phyloP scores from a whole-genome alignment of 2,329 filamentous ascomycete species.

The Xenoacremonium recifei region DNA sequence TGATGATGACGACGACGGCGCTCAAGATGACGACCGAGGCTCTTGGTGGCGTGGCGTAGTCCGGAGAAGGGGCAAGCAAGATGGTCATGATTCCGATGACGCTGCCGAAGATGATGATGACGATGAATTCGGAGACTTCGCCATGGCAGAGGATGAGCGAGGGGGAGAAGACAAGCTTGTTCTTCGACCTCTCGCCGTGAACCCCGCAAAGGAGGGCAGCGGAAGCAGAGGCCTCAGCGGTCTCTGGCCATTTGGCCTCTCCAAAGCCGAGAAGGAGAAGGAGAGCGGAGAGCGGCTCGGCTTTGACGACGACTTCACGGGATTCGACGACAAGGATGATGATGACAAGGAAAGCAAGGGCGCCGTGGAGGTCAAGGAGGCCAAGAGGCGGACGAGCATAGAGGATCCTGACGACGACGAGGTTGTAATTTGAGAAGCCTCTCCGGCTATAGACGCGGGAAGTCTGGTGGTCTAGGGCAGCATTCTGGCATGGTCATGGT shows the following conservation, averaged over 20 bases:
- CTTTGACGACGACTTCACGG: slow-evolving; percentile 5
- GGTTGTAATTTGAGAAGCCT: slow-evolving; percentile 34
- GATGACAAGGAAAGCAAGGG: slow-evolving; percentile 31
- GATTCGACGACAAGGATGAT: slow-evolving; percentile 14
- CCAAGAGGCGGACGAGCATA: slow-evolving; percentile 54
- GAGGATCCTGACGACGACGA: slow-evolving; percentile 59
- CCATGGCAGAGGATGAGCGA: slow-evolving; percentile 57
- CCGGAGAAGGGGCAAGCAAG: slow-evolving; percentile 37
- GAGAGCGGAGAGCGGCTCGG: slow-evolving; percentile 11
- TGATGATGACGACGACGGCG: slow-evolving; percentile 42
- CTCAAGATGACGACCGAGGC: slow-evolving; percentile 31
- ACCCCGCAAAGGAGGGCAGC: slow-evolving; percentile 44
- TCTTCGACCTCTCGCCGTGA: slow-evolving; percentile 53
- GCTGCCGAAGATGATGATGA: slow-evolving; percentile 57
- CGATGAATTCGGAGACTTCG: slow-evolving; percentile 68
- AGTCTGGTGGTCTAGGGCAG: slow-evolving; percentile 4
- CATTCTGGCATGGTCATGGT: slow-evolving; percentile 9
- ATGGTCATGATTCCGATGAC: slow-evolving; percentile 47
- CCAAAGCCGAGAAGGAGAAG: slow-evolving; percentile 34
- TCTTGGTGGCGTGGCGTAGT: slow-evolving; percentile 51
- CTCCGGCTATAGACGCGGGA: too few relatives aligned
- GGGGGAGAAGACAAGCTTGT: slow-evolving; percentile 40
- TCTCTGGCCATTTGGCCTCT: slow-evolving; percentile 57
- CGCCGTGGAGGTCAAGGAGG: slow-evolving; percentile 53
- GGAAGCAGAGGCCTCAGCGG: slow-evolving; percentile 46